A percentile compares a stretch with the other conserved stretches of the same genome.
Conservation (phyloP, 768 basidiomycete species). For the Podaxis sp. region DNA sequence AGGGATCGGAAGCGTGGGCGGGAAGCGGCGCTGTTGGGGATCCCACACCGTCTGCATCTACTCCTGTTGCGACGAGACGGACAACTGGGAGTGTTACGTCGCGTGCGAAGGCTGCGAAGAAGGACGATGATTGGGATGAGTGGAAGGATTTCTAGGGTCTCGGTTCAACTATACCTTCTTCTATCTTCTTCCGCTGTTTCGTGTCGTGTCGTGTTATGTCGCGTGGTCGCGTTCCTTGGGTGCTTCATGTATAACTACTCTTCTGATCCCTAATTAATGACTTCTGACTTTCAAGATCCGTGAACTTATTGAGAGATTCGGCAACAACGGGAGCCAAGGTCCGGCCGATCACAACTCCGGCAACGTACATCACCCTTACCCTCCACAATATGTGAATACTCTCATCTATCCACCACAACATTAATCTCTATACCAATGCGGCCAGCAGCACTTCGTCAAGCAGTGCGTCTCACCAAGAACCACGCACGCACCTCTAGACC, state of each 20-base stretch:
- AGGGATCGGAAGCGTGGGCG: neutral
- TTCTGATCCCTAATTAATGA: neutral
- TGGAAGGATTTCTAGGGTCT: conserved; percentile 74
- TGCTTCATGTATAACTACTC: too few species aligned
- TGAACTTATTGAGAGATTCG: neutral
- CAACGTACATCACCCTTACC: neutral
- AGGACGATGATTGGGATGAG: conserved; percentile 69
- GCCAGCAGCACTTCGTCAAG: neutral
- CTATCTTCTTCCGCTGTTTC: neutral
- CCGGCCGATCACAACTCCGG: conserved; percentile 32
- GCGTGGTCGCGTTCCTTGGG: neutral
- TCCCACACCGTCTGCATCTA: conserved; percentile 9
- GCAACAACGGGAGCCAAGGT: conserved; percentile 20
- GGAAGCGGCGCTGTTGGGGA: neutral
- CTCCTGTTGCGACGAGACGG: conserved; percentile 12
- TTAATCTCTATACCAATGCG: conserved; percentile 15
- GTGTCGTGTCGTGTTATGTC: neutral
- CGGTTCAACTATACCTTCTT: neutral
- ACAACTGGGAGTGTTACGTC: conserved; percentile 13
- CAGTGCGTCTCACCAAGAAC: neutral
- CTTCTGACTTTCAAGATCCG: neutral
- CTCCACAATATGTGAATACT: neutral
- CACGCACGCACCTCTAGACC: neutral
- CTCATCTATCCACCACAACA: neutral
- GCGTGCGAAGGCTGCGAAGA: conserved; percentile 31